A percentile compares a stretch with the other conserved stretches of the same genome.
These are phyloP conservation scores for Ogataea salicorniae DNA, from an alignment of 805 yeast species.

Conservation along the genomic window DNA sequence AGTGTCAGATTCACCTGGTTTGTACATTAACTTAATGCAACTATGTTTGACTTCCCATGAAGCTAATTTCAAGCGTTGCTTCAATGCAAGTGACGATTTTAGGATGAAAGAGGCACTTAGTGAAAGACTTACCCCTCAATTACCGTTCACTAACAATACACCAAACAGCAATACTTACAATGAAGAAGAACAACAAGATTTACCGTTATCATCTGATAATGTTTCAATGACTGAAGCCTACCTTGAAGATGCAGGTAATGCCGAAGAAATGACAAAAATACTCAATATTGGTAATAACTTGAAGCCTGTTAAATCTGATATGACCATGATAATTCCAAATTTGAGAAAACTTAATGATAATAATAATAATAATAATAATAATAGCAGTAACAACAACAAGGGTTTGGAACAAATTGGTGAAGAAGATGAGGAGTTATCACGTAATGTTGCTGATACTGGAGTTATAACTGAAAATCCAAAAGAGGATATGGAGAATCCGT, in stretches of 20 bases:
- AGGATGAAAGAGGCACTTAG: slow-evolving; percentile 10
- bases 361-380: too few species aligned
- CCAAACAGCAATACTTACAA: not conserved
- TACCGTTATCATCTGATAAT: slow-evolving; percentile 8
- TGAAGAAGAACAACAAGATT: not conserved
- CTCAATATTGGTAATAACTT: slow-evolving; percentile 4
- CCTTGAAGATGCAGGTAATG: slow-evolving; percentile 7
- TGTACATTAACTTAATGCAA: slow-evolving; percentile 11
- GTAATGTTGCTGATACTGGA: not conserved
- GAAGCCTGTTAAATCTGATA: slow-evolving; percentile 24
- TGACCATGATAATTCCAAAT: slow-evolving; percentile 35
- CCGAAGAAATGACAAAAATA: slow-evolving; percentile 24
- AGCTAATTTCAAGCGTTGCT: slow-evolving; percentile 15
- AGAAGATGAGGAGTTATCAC: slow-evolving; percentile 4
- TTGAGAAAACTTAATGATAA: slow-evolving; percentile 5
- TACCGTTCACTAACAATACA: not conserved
- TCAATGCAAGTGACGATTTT: slow-evolving; percentile 9
- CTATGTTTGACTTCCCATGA: slow-evolving; percentile 7
- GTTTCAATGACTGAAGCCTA: slow-evolving; percentile 1
- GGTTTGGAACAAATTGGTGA: slow-evolving; percentile 2
- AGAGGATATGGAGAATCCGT: slow-evolving; percentile 9
- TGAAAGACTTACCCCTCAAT: not conserved
- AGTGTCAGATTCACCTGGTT: slow-evolving; percentile 8
- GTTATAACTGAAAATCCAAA: not conserved
- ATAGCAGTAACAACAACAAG: not conserved